Evolutionary conservation across 495 filamentous ascomycete genomes (phyloP).

Genomic region (Hypoxylon intermedium): DNA sequence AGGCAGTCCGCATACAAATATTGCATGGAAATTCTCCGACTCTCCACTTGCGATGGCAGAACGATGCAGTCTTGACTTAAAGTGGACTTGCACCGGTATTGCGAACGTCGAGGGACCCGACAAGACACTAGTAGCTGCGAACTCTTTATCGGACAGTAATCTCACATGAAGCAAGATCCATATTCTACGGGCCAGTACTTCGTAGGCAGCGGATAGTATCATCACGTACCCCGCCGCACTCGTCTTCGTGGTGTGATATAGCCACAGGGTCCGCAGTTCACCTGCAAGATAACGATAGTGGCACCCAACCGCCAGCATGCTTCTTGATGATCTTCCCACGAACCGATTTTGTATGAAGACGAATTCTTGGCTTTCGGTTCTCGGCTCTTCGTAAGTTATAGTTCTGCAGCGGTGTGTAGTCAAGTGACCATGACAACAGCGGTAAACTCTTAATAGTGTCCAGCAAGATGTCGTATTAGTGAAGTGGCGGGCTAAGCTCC

Average conservation of each 20-base stretch:
- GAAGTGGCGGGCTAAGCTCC: neutral
- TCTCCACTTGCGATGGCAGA: slow-evolving; percentile 27
- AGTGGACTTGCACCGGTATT: slow-evolving; percentile 26
- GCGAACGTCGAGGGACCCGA: slow-evolving; percentile 7
- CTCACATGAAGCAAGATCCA: slow-evolving; percentile 34
- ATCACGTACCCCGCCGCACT: slow-evolving; percentile 14
- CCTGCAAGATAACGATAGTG: slow-evolving; percentile 7
- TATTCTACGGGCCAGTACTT: slow-evolving; percentile 20
- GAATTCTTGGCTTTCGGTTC: slow-evolving; percentile 6
- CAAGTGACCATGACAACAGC: neutral
- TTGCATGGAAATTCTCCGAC: slow-evolving; percentile 30
- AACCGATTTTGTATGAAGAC: neutral
- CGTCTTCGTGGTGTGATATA: slow-evolving; percentile 25
- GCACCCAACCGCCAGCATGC: slow-evolving; percentile 4
- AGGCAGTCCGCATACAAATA: slow-evolving; percentile 16
- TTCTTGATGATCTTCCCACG: slow-evolving; percentile 18
- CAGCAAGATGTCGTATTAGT: neutral
- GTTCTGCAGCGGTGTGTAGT: neutral
- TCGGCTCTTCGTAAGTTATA: neutral
- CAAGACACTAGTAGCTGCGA: slow-evolving; percentile 29
- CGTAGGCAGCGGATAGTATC: slow-evolving; percentile 17
- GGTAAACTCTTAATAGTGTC: neutral
- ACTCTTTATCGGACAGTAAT: slow-evolving; percentile 35
- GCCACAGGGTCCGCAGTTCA: slow-evolving; percentile 7
- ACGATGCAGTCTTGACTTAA: slow-evolving; percentile 19